Evolutionary conservation across 768 basidiomycete genomes (phyloP), one percentile per base, ranked within the genome.

Genomic region (Xerocomellus amylosporus): DNA sequence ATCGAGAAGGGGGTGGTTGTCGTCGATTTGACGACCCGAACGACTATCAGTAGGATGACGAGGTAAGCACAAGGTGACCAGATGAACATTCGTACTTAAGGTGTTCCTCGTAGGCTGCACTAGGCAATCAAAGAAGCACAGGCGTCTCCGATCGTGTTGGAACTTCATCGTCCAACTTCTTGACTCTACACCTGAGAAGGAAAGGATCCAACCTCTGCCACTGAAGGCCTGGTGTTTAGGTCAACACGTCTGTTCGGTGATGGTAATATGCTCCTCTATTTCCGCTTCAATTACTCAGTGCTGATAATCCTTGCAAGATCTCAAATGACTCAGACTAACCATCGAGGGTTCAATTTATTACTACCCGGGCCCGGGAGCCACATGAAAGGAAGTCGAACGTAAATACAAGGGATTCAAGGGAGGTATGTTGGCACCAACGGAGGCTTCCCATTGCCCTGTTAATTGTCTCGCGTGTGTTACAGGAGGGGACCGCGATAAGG

Each of bases 181-280:
- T 24, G 59, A 70, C 42, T 53, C 66, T 33, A 0, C 33, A 15
- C 62, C 53, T 6, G 53, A 52, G 40, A 60, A 31, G 33, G 59
- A 61, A 30, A 49, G n/a, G 2, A 37, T 2, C 0, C 36, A 8
- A 7, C 54, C 15, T 38, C 47, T 69, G 4, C 71, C 69, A 36
- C 49, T 71, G 36, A 15, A 40, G 9, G 71, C 68, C 5, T 71
- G 62, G 64, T 71, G 57, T 48, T 53, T 73, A 5, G 70, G 70
- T 36, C 53, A 51, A 3, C 60, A 59, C 19, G 46, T 61, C 19
- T 0, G 6, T 38, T 46, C 51, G 8, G 54, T 31, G 24, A 62
- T 49, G 57, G 68, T 69, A 53, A 55, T 13, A 26, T 31, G 12
- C 28, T 42, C 19, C 14, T 15, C 36, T 40, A 17, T 46, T 30